Conservation (phyloP, 2,329 filamentous ascomycete species). For the Colletotrichum sublineola region DNA sequence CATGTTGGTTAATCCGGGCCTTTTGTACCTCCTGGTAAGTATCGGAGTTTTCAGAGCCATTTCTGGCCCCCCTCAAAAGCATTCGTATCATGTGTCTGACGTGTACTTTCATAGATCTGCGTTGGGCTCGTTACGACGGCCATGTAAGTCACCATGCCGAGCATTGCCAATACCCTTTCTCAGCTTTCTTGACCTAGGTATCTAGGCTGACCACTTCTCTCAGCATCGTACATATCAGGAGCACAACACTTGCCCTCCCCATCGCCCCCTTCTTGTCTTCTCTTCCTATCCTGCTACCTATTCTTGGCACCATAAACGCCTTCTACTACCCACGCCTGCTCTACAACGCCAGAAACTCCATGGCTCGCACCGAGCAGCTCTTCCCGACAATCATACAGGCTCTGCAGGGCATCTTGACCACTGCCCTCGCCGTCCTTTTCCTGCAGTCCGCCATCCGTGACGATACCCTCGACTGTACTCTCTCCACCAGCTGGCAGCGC, state of each 20-base stretch:
- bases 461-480: constrained; percentile 59
- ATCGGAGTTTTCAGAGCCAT: not conserved
- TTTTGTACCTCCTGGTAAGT: constrained; percentile 51
- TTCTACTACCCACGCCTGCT: constrained; percentile 52
- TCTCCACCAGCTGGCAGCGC: constrained; percentile 68
- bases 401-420: constrained; percentile 57
- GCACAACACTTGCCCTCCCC: constrained; percentile 56
- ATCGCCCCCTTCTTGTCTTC: constrained; percentile 53
- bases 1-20: constrained; percentile 48
- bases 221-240: constrained; percentile 57
- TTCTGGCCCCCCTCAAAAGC: not conserved
- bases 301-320: constrained; percentile 55
- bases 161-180: not conserved
- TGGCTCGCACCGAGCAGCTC: constrained; percentile 37
- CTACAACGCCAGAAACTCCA: constrained; percentile 42
- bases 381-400: constrained; percentile 52
- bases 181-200: not conserved
- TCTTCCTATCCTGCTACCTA: constrained; percentile 56
- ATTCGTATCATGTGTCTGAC: not conserved
- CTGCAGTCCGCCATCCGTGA: constrained; percentile 53
- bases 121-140: constrained; percentile 50
- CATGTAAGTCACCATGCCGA: constrained; percentile 45
- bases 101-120: constrained; percentile 45
- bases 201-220: not conserved
- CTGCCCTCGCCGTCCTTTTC: constrained; percentile 61